Percentiles rank a stretch among this genome's conserved stretches.
Evolutionary conservation across 768 basidiomycete species (phyloP).

Genomic region (Ramaria rubella): DNA sequence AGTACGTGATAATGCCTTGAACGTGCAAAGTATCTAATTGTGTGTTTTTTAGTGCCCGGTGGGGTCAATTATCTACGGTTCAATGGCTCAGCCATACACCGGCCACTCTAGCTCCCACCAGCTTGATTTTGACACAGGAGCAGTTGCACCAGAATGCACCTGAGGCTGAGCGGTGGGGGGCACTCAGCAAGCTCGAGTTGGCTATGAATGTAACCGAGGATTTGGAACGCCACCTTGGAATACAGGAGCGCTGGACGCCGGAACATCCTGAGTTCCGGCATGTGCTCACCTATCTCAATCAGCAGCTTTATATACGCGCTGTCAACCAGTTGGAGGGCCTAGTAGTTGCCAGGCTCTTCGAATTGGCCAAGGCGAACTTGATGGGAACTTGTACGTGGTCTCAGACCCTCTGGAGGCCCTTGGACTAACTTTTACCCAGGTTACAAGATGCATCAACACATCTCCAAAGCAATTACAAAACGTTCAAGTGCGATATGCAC

Average conservation of each 20-base stretch:
- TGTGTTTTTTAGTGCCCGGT: background rate
- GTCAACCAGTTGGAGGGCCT: slow-evolving; percentile 25
- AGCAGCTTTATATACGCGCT: slow-evolving; percentile 17
- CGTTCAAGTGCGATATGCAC: slow-evolving; percentile 16
- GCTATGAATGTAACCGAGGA: background rate
- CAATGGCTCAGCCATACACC: background rate
- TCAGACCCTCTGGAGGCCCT: background rate
- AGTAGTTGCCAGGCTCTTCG: slow-evolving; percentile 25
- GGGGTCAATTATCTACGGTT: background rate
- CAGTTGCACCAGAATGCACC: background rate
- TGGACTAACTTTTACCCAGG: slow-evolving; percentile 17
- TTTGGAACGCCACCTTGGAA: slow-evolving; percentile 13
- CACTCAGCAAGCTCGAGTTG: background rate
- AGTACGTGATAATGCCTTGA: background rate
- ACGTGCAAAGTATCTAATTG: background rate
- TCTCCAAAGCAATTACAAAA: slow-evolving; percentile 27
- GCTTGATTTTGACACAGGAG: background rate
- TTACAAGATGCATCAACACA: slow-evolving; percentile 29
- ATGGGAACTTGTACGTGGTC: slow-evolving; percentile 17
- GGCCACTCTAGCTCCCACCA: background rate
- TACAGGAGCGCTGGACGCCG: slow-evolving; percentile 15
- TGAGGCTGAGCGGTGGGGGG: background rate
- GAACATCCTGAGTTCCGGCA: slow-evolving; percentile 9
- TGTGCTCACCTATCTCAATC: slow-evolving; percentile 1
- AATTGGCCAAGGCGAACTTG: slow-evolving; percentile 24